phyloP scores from a whole-genome alignment of 352 stramenopile species.

The Halophytophthora batemanensis region DNA sequence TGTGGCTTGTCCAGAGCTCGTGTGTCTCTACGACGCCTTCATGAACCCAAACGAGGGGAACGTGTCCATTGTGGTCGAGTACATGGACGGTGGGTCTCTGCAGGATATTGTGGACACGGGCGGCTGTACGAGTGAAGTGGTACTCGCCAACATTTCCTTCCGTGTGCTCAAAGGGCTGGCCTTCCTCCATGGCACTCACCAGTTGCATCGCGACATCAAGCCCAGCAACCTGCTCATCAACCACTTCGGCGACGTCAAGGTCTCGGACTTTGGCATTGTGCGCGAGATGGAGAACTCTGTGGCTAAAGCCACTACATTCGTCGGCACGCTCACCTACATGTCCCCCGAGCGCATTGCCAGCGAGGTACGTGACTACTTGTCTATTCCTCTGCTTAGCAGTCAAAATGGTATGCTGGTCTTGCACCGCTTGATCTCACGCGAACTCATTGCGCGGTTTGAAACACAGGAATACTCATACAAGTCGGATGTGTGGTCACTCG shows the following conservation, averaged over 20 bases:
- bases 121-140: conserved; percentile 80
- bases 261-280: conserved; percentile 84
- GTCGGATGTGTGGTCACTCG: conserved; percentile 85
- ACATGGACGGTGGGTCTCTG: conserved; percentile 94
- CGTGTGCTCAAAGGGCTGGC: conserved; percentile 83
- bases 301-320: conserved; percentile 88
- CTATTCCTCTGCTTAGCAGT: conserved; percentile 19
- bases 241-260: conserved; percentile 88
- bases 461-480: conserved; percentile 82
- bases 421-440: conserved; percentile 26
- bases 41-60: conserved; percentile 90
- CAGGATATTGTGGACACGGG: conserved; percentile 91
- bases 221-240: conserved; percentile 94
- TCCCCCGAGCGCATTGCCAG: conserved; percentile 91
- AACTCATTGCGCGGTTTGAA: conserved; percentile 19
- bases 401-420: too few relatives aligned
- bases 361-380: conserved; percentile 32
- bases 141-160: conserved; percentile 88
- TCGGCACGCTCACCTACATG: conserved; percentile 94
- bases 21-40: conserved; percentile 94
- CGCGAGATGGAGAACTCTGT: conserved; percentile 85
- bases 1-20: conserved; percentile 76
- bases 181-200: conserved; percentile 89
- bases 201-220: conserved; percentile 95
- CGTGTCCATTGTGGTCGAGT: conserved; percentile 94